A percentile compares a stretch with the other conserved stretches of the same genome.
Evolutionary conservation across 1,284 basidiomycete genomes (phyloP).

Genomic region (Sporisorium graminicola): DNA sequence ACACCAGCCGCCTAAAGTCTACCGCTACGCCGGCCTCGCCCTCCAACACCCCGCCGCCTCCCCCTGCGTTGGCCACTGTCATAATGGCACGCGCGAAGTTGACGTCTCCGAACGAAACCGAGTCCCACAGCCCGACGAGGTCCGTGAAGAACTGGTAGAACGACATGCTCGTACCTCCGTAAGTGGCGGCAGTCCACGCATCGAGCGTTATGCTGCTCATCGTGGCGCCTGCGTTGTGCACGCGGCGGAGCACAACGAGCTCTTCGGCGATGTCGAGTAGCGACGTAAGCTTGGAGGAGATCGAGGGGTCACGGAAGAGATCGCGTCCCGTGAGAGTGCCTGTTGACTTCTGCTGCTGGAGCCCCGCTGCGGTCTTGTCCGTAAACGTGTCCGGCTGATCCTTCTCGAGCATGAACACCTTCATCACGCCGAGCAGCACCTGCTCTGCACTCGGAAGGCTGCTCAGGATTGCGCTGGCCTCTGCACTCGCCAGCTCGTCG

Average conservation of each 20-base stretch:
- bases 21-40: constrained; percentile 76
- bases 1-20: constrained; percentile 88
- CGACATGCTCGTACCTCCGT: constrained; percentile 61
- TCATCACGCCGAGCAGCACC: constrained; percentile 82
- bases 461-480: constrained; percentile 21
- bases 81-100: constrained; percentile 83
- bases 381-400: constrained; percentile 46
- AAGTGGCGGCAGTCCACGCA: constrained; percentile 26
- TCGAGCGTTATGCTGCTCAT: constrained; percentile 72
- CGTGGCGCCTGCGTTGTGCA: not conserved
- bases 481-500: not conserved
- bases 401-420: constrained; percentile 87
- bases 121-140: constrained; percentile 87
- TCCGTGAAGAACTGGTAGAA: constrained; percentile 97
- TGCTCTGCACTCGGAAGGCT: constrained; percentile 46
- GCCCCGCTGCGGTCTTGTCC: constrained; percentile 16
- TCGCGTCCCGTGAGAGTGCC: constrained; percentile 72
- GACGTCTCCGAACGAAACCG: constrained; percentile 86
- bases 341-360: constrained; percentile 25
- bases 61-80: constrained; percentile 72
- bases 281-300: constrained; percentile 76
- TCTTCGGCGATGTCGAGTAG: constrained; percentile 36
- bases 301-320: constrained; percentile 78
- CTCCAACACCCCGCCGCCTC: constrained; percentile 30
- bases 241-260: constrained; percentile 32